phyloP scores from a whole-genome alignment of 176 grass and related monocot genomes.

The Urochloa ruziziensis region DNA sequence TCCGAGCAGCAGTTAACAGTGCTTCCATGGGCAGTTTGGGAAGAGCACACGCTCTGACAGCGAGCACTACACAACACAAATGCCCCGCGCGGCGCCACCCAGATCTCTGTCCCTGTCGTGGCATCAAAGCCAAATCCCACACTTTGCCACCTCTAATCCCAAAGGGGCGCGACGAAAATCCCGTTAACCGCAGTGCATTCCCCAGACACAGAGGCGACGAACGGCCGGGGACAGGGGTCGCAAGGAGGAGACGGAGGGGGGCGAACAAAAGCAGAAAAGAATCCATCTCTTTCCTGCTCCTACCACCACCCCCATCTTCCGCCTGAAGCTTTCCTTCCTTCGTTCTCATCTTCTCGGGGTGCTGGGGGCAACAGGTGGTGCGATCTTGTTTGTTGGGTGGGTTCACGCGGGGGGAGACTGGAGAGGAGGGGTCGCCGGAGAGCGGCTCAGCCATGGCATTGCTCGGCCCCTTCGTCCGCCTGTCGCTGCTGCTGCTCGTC shows the following conservation, averaged over 20 bases:
- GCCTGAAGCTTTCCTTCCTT: neutral
- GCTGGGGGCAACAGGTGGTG: neutral
- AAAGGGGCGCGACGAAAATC: neutral
- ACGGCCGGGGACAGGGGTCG: neutral
- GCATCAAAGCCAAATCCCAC: slow-evolving; percentile 24
- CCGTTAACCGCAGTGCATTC: neutral
- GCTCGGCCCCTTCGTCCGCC: slow-evolving; percentile 16
- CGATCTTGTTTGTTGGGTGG: slow-evolving; percentile 11
- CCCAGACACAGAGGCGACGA: neutral
- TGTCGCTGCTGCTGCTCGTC: slow-evolving; percentile 42
- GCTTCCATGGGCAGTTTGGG: slow-evolving; percentile 19
- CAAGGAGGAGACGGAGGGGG: no score
- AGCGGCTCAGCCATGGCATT: slow-evolving; percentile 53
- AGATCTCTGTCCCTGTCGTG: neutral
- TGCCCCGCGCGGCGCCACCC: neutral
- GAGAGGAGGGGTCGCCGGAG: neutral
- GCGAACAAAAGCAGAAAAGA: neutral
- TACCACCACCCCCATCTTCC: neutral
- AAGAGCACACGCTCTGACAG: neutral
- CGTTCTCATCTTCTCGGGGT: neutral
- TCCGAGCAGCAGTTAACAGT: neutral
- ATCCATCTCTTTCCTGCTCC: slow-evolving; percentile 16
- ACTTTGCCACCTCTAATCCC: neutral
- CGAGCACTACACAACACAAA: neutral
- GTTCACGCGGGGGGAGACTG: neutral